These are phyloP conservation scores for Arachnopeziza araneosa DNA, from an alignment of 2,329 filamentous ascomycete genomes.

Conservation along the genomic window DNA sequence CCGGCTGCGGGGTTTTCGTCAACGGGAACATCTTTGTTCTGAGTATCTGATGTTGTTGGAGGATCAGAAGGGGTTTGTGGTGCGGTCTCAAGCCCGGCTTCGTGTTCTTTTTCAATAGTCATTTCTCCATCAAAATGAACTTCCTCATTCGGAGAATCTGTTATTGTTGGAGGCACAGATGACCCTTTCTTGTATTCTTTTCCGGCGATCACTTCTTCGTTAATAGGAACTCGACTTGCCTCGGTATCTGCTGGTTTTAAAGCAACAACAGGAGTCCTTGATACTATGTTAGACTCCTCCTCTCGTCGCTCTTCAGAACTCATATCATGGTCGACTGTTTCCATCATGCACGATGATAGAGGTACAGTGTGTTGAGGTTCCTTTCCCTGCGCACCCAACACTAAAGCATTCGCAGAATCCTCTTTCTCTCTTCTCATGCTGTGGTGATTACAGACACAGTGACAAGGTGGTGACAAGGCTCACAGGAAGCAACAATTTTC, in stretches of 20 bases:
- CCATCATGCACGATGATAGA: neutral
- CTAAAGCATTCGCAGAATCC: neutral
- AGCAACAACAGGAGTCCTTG: neutral
- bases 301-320: neutral
- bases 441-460: neutral
- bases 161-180: too few species aligned
- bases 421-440: neutral
- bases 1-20: neutral
- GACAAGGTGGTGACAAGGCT: neutral
- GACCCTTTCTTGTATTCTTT: too few species aligned
- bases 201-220: too few species aligned
- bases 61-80: too few species aligned
- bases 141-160: too few species aligned
- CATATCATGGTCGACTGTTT: neutral
- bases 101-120: neutral
- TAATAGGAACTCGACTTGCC: too few species aligned
- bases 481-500: neutral
- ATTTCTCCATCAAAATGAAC: neutral
- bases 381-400: neutral
- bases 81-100: too few species aligned
- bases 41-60: too few species aligned
- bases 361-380: neutral
- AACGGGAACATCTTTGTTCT: too few species aligned
- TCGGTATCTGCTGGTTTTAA: too few species aligned
- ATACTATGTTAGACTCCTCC: neutral